Percentiles rank a stretch among this genome's conserved stretches.
phyloP scores from a whole-genome alignment of 495 filamentous ascomycete genomes.

The Staphylotrichum longicolle region DNA sequence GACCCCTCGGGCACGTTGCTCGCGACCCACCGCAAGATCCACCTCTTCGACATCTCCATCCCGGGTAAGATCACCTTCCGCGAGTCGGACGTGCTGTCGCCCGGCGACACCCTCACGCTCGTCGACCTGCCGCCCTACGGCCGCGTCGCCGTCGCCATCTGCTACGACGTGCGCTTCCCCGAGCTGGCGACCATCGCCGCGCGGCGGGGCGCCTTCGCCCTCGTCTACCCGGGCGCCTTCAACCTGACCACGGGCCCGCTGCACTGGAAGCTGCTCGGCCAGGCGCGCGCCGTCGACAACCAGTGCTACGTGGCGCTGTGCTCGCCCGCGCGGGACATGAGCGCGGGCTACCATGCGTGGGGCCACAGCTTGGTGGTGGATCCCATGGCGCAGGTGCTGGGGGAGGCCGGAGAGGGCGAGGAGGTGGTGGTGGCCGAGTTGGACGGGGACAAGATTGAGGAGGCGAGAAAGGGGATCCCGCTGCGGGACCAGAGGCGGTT shows the following conservation, averaged over 20 bases:
- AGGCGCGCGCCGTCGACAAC: conserved; percentile 88
- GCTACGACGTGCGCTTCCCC: conserved; percentile 96
- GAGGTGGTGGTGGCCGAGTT: conserved; percentile 74
- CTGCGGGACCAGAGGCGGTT: conserved; percentile 82
- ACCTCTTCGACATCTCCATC: conserved; percentile 99
- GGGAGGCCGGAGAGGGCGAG: conserved; percentile 71
- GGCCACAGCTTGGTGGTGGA: conserved; percentile 87
- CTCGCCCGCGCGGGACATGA: conserved; percentile 79
- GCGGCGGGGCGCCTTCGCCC: conserved; percentile 65
- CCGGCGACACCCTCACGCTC: conserved; percentile 77
- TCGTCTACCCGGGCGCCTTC: conserved; percentile 94
- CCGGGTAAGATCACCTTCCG: conserved; percentile 89
- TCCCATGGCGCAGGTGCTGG: conserved; percentile 80
- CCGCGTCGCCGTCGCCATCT: conserved; percentile 81
- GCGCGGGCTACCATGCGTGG: conserved; percentile 80
- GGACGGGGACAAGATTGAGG: conserved; percentile 66
- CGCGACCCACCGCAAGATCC: conserved; percentile 85
- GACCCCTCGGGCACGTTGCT: conserved; percentile 71
- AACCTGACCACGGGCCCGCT: conserved; percentile 88
- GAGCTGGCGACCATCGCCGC: conserved; percentile 91
- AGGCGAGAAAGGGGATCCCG: conserved; percentile 80
- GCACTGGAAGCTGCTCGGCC: conserved; percentile 83
- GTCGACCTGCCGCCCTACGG: conserved; percentile 85
- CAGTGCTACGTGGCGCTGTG: conserved; percentile 93
- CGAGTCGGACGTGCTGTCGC: conserved; percentile 82